phyloP scores from a whole-genome alignment of 202 grass and related monocot species.

The Musa balbisiana region DNA sequence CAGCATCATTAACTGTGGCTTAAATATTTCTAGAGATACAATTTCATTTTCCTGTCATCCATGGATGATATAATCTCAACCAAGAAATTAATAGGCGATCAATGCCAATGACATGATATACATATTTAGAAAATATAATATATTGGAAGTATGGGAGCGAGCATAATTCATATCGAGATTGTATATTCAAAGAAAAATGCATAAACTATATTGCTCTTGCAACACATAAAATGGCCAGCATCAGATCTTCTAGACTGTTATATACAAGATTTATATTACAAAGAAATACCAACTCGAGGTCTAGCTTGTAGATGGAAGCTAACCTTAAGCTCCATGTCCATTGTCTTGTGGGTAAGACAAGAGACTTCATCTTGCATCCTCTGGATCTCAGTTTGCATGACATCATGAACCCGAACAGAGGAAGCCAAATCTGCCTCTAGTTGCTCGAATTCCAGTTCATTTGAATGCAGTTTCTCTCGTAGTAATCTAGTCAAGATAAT shows the following conservation, averaged over 20 bases:
- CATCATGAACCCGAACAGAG: constrained; percentile 15
- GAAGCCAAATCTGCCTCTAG: constrained; percentile 19
- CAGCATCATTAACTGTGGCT: not conserved
- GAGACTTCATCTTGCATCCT: constrained; percentile 22
- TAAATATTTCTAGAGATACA: not conserved
- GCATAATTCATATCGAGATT: not conserved
- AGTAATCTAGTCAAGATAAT: constrained; percentile 8
- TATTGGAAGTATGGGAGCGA: not conserved
- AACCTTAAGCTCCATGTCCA: constrained; percentile 14
- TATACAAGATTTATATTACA: not conserved
- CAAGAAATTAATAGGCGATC: too few species aligned
- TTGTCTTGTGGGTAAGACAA: constrained; percentile 16
- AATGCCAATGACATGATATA: too few species aligned
- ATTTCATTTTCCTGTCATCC: not conserved
- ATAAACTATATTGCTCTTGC: too few species aligned
- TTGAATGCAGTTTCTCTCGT: constrained; percentile 8
- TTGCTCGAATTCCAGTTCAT: constrained; percentile 15
- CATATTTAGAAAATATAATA: too few species aligned
- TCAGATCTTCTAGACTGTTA: too few species aligned
- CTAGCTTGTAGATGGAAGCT: not conserved
- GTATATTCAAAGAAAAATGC: too few species aligned
- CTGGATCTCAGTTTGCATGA: constrained; percentile 22
- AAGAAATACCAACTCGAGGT: not conserved
- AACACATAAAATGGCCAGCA: too few species aligned
- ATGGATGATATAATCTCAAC: not conserved